Evolutionary conservation across 345 rosid species (phyloP), one percentile per base, ranked within the genome.

Genomic region (Salix caprea): DNA sequence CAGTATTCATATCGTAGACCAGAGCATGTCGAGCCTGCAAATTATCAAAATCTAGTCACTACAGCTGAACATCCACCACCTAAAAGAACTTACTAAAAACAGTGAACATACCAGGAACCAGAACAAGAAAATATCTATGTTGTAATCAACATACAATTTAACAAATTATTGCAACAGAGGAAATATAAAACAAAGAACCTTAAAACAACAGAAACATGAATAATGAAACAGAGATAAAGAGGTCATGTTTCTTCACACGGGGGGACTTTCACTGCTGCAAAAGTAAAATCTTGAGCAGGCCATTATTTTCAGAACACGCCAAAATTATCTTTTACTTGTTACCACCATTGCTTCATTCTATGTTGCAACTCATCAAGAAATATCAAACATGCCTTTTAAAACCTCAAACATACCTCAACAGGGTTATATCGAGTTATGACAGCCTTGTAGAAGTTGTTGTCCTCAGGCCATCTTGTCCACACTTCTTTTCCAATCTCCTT

Each of bases 391-490:
- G 15, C 50, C 26, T 46, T 66, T 26, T 36, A 9, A 36, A 64
- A 52, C 81, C 39, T 76, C 30, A 56, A 32, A 68, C 75, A 75
- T 87, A 91, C 99, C 88, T 93, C 94, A 1, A 69, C 74, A 72
- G 92, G 87, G 72, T 93, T 92, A 80, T 91, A 90, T 69, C 90
- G 89, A n/a, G 97, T 91, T 72, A 96, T 89, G 75, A 90, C 89
- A 80, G 99, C 99, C 87, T 92, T 91, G 67, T 96, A 96, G 81
- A 93, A 96, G 83, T 69, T 85, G 81, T 93, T 92, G 78, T 96
- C 99, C 61, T 88, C 98, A 69, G 99, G 99, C 98, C 99, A 96
- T 81, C 88, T 92, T 62, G 99, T 96, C 99, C 96, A 90, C n/a
- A 93, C 94, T 86, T 86, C 91, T 87, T 88, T 91, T 76, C 99